These are phyloP conservation scores for Populus trichocarpa DNA, from an alignment of 441 rosid genomes.

Conservation along the genomic window DNA sequence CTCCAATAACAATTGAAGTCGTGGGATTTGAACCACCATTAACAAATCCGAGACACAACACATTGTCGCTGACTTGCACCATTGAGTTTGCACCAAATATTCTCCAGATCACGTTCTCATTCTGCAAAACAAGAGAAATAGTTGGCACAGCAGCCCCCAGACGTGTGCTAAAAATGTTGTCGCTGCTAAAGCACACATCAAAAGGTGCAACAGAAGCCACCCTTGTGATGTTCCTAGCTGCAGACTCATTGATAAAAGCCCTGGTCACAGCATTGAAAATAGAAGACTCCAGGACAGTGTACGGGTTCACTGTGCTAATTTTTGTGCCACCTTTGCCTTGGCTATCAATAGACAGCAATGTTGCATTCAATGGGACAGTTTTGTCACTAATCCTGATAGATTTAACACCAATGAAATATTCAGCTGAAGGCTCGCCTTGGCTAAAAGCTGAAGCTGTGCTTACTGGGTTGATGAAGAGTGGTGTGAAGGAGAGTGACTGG, in stretches of 20 bases:
- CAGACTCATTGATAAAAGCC: slow-evolving; percentile 34
- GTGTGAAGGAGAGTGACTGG: slow-evolving; percentile 35
- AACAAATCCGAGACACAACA: slow-evolving; percentile 61
- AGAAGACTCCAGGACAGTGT: slow-evolving; percentile 57
- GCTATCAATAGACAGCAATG: slow-evolving; percentile 37
- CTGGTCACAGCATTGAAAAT: slow-evolving; percentile 44
- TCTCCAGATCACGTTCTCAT: slow-evolving; percentile 47
- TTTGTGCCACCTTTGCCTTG: slow-evolving; percentile 67
- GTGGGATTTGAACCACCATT: slow-evolving; percentile 56
- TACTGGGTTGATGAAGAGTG: slow-evolving; percentile 59
- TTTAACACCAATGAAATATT: slow-evolving; percentile 59
- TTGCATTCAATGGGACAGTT: slow-evolving; percentile 37
- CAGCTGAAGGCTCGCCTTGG: slow-evolving; percentile 53
- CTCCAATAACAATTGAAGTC: slow-evolving; percentile 72
- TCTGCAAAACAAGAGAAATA: slow-evolving; percentile 53
- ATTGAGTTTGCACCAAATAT: slow-evolving; percentile 71
- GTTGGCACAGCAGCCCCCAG: slow-evolving; percentile 62
- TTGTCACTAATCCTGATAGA: slow-evolving; percentile 33
- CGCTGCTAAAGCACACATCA: slow-evolving; percentile 48
- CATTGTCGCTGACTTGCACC: slow-evolving; percentile 46
- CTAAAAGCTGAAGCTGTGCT: slow-evolving; percentile 50
- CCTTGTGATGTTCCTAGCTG: slow-evolving; percentile 40
- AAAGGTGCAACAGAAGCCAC: slow-evolving; percentile 51
- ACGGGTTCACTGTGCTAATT: slow-evolving; percentile 69
- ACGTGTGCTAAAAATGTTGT: slow-evolving; percentile 40